Evolutionary conservation across 495 filamentous ascomycete genomes (phyloP).

Genomic region (Neurospora sp.): DNA sequence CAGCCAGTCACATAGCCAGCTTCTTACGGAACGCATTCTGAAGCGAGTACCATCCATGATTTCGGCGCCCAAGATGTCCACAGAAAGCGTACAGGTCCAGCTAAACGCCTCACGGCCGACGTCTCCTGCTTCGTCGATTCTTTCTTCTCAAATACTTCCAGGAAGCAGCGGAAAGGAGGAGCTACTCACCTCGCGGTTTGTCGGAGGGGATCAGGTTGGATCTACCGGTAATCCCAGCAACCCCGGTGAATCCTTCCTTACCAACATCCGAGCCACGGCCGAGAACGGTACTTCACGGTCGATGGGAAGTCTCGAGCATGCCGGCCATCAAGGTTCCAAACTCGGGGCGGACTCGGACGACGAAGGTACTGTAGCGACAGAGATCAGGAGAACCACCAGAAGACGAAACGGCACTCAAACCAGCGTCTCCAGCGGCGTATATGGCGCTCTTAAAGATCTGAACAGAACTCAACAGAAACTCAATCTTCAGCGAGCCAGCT

Average conservation of each 20-base stretch:
- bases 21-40: conserved; percentile 49
- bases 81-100: conserved; percentile 40
- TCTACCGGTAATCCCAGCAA: background rate
- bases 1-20: conserved; percentile 26
- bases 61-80: conserved; percentile 50
- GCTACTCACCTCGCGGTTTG: conserved; percentile 39
- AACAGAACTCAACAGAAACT: conserved; percentile 64
- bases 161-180: conserved; percentile 38
- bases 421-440: conserved; percentile 5
- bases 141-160: conserved; percentile 11
- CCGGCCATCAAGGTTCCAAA: conserved; percentile 4
- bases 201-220: conserved; percentile 12
- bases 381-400: conserved; percentile 29
- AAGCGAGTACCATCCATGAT: conserved; percentile 46
- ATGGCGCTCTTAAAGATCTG: conserved; percentile 35
- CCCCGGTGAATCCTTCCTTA: conserved; percentile 19
- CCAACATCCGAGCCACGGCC: conserved; percentile 4
- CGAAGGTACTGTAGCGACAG: conserved; percentile 8
- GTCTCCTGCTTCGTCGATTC: conserved; percentile 20
- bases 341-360: conserved; percentile 2
- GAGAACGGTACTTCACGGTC: conserved; percentile 10
- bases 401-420: conserved; percentile 7
- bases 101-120: conserved; percentile 28
- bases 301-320: conserved; percentile 14
- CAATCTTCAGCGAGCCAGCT: conserved; percentile 57